These are phyloP conservation scores for Metarhizium robertsii DNA, from an alignment of 2,329 filamentous ascomycete genomes.

Conservation along the genomic window DNA sequence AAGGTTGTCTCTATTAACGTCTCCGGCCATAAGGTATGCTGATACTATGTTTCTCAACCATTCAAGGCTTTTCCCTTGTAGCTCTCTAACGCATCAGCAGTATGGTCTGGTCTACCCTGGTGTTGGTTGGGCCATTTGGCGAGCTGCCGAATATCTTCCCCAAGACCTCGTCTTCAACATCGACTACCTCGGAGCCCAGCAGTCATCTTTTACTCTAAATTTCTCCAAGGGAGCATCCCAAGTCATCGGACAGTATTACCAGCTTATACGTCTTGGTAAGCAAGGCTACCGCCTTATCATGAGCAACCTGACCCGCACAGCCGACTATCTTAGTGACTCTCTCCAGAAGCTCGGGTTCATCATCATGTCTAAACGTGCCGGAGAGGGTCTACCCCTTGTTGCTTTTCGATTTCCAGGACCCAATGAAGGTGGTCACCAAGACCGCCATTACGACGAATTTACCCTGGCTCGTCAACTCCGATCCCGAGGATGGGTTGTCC, in stretches of 20 bases:
- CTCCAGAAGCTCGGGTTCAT: slow-evolving; percentile 71
- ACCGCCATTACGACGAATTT: slow-evolving; percentile 63
- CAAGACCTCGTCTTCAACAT: slow-evolving; percentile 97
- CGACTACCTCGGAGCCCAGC: slow-evolving; percentile 94
- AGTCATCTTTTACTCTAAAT: slow-evolving; percentile 93
- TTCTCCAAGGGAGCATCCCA: slow-evolving; percentile 94
- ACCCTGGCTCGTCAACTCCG: slow-evolving; percentile 77
- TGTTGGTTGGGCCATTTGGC: slow-evolving; percentile 91
- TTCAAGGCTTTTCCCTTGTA: background rate
- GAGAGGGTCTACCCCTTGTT: slow-evolving; percentile 76
- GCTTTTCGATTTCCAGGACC: slow-evolving; percentile 67
- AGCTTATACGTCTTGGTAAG: slow-evolving; percentile 90
- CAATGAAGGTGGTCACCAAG: slow-evolving; percentile 38
- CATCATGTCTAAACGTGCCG: slow-evolving; percentile 75
- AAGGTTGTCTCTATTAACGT: slow-evolving; percentile 91
- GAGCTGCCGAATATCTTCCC: slow-evolving; percentile 71
- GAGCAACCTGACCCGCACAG: slow-evolving; percentile 81
- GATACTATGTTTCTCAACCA: background rate
- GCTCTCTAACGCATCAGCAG: slow-evolving; percentile 16
- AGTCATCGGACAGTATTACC: slow-evolving; percentile 95
- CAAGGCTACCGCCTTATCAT: slow-evolving; percentile 88
- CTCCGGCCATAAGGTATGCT: slow-evolving; percentile 70
- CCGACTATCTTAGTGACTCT: slow-evolving; percentile 73
- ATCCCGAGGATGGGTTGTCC: slow-evolving; percentile 83
- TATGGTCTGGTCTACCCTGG: slow-evolving; percentile 71